phyloP scores from a whole-genome alignment of 495 filamentous ascomycete species.

The Xylaria acuta region DNA sequence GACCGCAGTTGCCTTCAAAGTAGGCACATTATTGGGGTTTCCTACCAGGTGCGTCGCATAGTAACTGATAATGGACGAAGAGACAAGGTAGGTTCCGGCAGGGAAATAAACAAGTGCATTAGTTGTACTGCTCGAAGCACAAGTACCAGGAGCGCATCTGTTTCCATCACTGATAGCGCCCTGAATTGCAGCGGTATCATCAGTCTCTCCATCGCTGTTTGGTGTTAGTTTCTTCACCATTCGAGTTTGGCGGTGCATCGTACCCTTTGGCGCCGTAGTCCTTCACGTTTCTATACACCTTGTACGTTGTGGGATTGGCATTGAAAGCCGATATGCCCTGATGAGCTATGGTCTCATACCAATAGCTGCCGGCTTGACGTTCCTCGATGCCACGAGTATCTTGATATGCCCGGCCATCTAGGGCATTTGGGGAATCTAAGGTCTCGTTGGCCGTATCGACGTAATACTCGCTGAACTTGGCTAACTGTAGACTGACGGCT shows the following conservation, averaged over 20 bases:
- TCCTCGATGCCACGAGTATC: slow-evolving; percentile 25
- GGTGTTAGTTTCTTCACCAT: slow-evolving; percentile 19
- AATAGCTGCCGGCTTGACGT: slow-evolving; percentile 41
- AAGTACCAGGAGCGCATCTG: slow-evolving; percentile 75
- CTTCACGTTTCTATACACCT: slow-evolving; percentile 65
- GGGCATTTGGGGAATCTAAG: slow-evolving; percentile 7
- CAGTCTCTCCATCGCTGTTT: slow-evolving; percentile 67
- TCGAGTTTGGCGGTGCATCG: slow-evolving; percentile 14
- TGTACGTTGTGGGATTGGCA: slow-evolving; percentile 44
- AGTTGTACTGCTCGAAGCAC: slow-evolving; percentile 75
- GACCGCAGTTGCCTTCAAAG: slow-evolving; percentile 65
- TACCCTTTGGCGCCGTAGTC: slow-evolving; percentile 60
- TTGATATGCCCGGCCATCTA: slow-evolving; percentile 3
- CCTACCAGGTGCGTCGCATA: slow-evolving; percentile 72
- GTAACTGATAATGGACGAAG: slow-evolving; percentile 66
- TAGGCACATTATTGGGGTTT: slow-evolving; percentile 70
- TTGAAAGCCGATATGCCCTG: slow-evolving; percentile 55
- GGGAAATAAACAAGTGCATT: slow-evolving; percentile 81
- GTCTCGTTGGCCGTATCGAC: slow-evolving; percentile 23
- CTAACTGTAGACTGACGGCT: slow-evolving; percentile 32
- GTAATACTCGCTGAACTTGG: slow-evolving; percentile 30
- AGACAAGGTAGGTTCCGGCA: slow-evolving; percentile 74
- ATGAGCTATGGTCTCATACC: slow-evolving; percentile 55
- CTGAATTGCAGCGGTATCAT: slow-evolving; percentile 87
- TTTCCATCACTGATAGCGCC: slow-evolving; percentile 73